Evolutionary conservation across 768 basidiomycete genomes (phyloP), one percentile per base, ranked within the genome.

Genomic region (Hortiboletus flavorubellus): DNA sequence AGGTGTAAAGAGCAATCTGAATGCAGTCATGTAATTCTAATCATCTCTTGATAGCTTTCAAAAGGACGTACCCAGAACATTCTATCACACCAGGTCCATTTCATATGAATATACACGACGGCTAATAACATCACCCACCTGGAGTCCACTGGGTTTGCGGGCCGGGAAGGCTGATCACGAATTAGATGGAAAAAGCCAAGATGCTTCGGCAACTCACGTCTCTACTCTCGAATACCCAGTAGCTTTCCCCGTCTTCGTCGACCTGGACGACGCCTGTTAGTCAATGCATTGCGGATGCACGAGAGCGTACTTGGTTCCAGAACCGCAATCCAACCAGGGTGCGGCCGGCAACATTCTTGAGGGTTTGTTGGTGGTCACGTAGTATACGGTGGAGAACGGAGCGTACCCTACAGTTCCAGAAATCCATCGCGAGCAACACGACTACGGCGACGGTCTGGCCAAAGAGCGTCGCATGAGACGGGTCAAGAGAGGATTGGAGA

Each of bases 211-310:
- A 21, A 75, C 89, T 67, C 73, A 96, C 96, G 72, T 98, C 95
- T 66, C 95, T 82, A 65, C 89, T 90, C 74, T 99, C 97, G 61
- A 99, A 99, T 11, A 99, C 95, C 97, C 97, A 99, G 63, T 87
- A 95, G 71, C 79, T 83, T 71, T 96, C 91, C 2, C 97, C 97
- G 60, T 98, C 94, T 51, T 98, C 94, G 64, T 98, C 94, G 14
- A 98, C 93, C 86, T 89, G 37, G 42, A 38, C 56, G 58, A 49
- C 23, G 7, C 11, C 14, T n/a, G 33, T 62, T 23, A 49, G 58
- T 50, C 18, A 14, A 34, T 18, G 26, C 4, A 39, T 6, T 9
- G 23, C 8, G 34, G 11, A 37, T 40, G 18, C 18, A 31, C 2
- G 42, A 49, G 16, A 26, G 45, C 56, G 49, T 49, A 86, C 87